Base-by-base conservation (phyloP, 140 eudicot species). In the Anethum foeniculum region DNA sequence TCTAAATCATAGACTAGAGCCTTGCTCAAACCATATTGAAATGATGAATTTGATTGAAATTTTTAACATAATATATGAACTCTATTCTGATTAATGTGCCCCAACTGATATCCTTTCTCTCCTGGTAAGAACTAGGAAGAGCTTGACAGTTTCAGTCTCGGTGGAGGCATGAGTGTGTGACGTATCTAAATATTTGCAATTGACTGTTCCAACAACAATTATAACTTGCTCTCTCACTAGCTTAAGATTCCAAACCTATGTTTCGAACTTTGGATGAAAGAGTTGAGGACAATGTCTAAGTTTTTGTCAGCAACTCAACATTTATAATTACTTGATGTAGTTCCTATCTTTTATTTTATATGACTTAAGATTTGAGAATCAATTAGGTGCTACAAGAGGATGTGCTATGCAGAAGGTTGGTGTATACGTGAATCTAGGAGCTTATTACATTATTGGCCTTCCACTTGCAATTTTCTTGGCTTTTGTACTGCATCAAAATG, bases 401-500 rank as follows among this genome's bases (percentile, higher is more conserved):
- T 89, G 93, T 83, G 90, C 89, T 7, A 76, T 84, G 87, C 90
- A 89, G 84, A 89, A 86, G 86, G 83, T 85, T 19, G 93, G 90
- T 52, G 87, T 90, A 11, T 46, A 41, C 43, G 90, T 87, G 65
- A 89, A 89, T 81, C 78, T 89, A 41, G 93, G 87, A 79, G 84
- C 58, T 54, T 28, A 89, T 74, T 89, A 86, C 78, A 51, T 85
- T 18, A 79, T 86, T 72, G 90, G 93, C 28, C 83, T 89, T 81
- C 87, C 93, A 47, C 79, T 72, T 25, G 84, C 90, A 43, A 60
- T 81, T 79, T 51, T 86, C 79, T 79, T 86, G 32, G 79, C 90
- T 76, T 86, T 89, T 39, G 41, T 85, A 38, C 80, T 79, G 12
- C 88, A 83, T 80, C 73, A 81, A 71, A 90, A 87, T 39, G 92